phyloP scores from a whole-genome alignment of 139 green algal species.

The Trebouxia sp. region DNA sequence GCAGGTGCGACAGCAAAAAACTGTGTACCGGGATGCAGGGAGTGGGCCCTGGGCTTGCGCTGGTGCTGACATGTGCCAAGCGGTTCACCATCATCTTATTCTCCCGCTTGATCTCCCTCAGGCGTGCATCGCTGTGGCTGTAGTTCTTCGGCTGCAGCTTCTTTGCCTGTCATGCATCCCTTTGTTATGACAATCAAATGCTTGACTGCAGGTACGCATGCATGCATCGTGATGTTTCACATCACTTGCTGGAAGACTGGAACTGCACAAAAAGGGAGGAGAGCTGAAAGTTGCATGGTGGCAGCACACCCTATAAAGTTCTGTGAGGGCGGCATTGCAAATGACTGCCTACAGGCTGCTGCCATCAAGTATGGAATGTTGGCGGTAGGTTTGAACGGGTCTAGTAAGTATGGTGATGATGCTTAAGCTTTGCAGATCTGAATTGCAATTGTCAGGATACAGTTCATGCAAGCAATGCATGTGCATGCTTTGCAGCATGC shows the following conservation, averaged over 20 bases:
- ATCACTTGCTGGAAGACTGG: background rate
- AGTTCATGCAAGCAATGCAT: background rate
- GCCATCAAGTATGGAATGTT: too few relatives aligned
- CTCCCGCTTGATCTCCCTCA: conserved; percentile 19
- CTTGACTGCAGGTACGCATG: background rate
- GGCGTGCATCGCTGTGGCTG: conserved; percentile 14
- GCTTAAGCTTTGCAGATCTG: background rate
- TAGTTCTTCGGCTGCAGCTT: conserved; percentile 11
- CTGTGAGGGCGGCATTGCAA: background rate
- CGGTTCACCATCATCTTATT: conserved; percentile 15
- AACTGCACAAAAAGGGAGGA: background rate
- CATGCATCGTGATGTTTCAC: background rate
- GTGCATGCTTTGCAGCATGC: background rate
- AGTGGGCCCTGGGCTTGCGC: background rate
- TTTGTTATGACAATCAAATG: background rate
- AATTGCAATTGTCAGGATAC: background rate
- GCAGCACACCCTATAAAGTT: background rate
- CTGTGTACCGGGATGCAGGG: background rate
- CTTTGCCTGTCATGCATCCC: background rate
- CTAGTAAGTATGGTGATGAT: too few relatives aligned
- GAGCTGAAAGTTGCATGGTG: background rate
- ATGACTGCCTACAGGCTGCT: background rate
- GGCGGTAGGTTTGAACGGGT: too few relatives aligned
- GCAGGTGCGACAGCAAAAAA: too few relatives aligned
- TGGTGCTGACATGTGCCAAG: background rate